Evolutionary conservation across 73 alveolate genomes (phyloP).

Genomic region (Stentor coeruleus): DNA sequence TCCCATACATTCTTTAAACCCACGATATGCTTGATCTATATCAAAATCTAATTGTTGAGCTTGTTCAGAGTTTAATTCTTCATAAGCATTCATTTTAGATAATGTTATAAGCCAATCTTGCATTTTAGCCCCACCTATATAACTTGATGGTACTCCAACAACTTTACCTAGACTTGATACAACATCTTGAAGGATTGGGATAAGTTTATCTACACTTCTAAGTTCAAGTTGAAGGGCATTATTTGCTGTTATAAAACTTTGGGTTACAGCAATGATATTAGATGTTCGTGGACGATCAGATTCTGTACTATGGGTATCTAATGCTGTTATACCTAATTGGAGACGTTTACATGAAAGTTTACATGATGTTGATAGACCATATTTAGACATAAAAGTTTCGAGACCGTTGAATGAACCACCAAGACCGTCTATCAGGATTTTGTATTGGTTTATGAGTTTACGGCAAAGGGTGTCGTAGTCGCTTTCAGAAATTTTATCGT

Average conservation of each 20-base stretch:
- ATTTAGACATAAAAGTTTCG: slow-evolving; percentile 3
- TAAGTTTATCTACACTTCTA: not conserved
- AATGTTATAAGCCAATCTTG: slow-evolving; percentile 9
- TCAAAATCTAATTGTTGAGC: slow-evolving; percentile 15
- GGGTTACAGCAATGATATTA: slow-evolving; percentile 13
- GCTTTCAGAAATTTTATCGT: slow-evolving; percentile 11
- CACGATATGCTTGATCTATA: slow-evolving; percentile 21
- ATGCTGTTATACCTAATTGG: slow-evolving; percentile 3
- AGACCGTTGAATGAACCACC: not conserved
- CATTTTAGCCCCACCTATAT: not conserved
- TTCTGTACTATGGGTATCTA: not conserved
- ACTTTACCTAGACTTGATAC: slow-evolving; percentile 14
- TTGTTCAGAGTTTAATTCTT: not conserved
- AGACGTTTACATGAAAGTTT: not conserved
- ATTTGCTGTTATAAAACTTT: slow-evolving; percentile 21
- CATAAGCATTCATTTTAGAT: not conserved
- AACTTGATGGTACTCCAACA: slow-evolving; percentile 13
- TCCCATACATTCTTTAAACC: slow-evolving; percentile 11
- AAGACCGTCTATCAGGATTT: not conserved
- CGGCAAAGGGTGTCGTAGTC: slow-evolving; percentile 14
- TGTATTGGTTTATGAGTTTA: not conserved
- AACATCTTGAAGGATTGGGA: slow-evolving; percentile 13
- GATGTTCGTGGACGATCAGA: not conserved
- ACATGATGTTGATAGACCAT: slow-evolving; percentile 2
- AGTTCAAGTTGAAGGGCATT: slow-evolving; percentile 15